Percentiles rank a stretch among this genome's conserved stretches.
phyloP scores from a whole-genome alignment of 2,329 filamentous ascomycete species.

The Xylariales sp. region DNA sequence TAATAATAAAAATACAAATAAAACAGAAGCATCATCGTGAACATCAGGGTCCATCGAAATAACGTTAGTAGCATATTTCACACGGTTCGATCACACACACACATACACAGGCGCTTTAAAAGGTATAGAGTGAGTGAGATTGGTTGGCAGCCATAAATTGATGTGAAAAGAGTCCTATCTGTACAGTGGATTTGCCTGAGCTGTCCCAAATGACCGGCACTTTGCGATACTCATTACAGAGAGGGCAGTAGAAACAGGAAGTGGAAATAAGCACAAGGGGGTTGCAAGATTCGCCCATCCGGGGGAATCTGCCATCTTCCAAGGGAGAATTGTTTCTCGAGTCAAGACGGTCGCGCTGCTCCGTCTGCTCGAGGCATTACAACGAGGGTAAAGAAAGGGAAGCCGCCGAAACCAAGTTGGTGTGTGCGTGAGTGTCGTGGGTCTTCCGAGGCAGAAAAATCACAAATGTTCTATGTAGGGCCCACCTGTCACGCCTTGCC shows the following conservation, averaged over 20 bases:
- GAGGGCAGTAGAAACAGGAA: constrained; percentile 48
- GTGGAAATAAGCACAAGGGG: constrained; percentile 54
- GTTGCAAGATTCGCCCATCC: constrained; percentile 28
- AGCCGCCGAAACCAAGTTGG: constrained; percentile 46
- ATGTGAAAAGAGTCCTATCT: constrained; percentile 45
- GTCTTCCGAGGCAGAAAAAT: constrained; percentile 46
- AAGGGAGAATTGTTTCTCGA: constrained; percentile 44
- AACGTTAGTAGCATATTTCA: neutral
- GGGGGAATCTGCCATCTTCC: constrained; percentile 21
- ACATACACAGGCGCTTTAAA: neutral
- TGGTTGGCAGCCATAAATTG: constrained; percentile 45
- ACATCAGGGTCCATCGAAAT: no score
- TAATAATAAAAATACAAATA: no score
- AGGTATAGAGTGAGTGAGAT: neutral
- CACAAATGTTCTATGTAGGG: constrained; percentile 45
- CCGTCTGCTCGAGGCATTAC: constrained; percentile 57
- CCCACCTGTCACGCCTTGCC: constrained; percentile 47
- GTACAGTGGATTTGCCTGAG: constrained; percentile 44
- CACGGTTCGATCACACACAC: neutral
- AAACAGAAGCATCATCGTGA: no score
- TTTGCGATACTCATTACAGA: constrained; percentile 44
- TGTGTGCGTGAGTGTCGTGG: constrained; percentile 42
- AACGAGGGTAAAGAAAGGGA: constrained; percentile 64
- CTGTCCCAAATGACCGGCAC: constrained; percentile 49
- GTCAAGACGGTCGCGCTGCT: constrained; percentile 53